Evolutionary conservation across 225 moss, liverwort and hornwort species (phyloP).

Genomic region (Bryoerythrophyllum caledonicum): DNA sequence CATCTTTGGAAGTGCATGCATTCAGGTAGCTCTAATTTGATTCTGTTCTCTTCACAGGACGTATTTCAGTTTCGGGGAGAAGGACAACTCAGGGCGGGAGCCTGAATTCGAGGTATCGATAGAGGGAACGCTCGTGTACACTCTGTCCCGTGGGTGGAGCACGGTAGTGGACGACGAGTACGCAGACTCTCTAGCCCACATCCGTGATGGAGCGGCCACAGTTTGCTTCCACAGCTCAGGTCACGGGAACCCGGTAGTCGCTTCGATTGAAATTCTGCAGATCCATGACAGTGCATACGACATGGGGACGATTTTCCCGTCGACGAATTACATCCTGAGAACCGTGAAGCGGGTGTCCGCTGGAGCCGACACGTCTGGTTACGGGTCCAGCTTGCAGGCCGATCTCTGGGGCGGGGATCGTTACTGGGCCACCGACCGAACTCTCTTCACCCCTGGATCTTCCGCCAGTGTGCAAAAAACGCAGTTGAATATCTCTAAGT

Average conservation of each 20-base stretch:
- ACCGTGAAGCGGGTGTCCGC: conserved; percentile 76
- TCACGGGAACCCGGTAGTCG: conserved; percentile 72
- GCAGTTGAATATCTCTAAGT: conserved; percentile 39
- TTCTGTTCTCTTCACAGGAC: conserved; percentile 20
- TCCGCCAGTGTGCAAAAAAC: conserved; percentile 31
- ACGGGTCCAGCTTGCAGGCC: conserved; percentile 62
- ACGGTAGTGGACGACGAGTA: conserved; percentile 65
- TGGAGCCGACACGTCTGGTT: conserved; percentile 58
- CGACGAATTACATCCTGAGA: conserved; percentile 26
- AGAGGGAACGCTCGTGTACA: conserved; percentile 77
- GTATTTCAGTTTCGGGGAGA: conserved; percentile 67
- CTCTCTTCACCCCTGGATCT: conserved; percentile 52
- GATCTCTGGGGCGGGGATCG: conserved; percentile 91
- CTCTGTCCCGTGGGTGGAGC: conserved; percentile 70
- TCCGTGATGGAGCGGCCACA: conserved; percentile 63
- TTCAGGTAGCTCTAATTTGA: neutral
- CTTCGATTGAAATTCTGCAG: conserved; percentile 77
- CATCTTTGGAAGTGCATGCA: neutral
- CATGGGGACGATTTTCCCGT: conserved; percentile 28
- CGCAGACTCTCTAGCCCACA: conserved; percentile 62
- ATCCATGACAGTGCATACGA: conserved; percentile 67
- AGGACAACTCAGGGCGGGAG: conserved; percentile 66
- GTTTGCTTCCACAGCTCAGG: conserved; percentile 91
- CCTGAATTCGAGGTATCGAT: conserved; percentile 89
- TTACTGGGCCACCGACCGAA: conserved; percentile 75